Conservation (phyloP, 495 filamentous ascomycete species). For the Penicillium lividum region DNA sequence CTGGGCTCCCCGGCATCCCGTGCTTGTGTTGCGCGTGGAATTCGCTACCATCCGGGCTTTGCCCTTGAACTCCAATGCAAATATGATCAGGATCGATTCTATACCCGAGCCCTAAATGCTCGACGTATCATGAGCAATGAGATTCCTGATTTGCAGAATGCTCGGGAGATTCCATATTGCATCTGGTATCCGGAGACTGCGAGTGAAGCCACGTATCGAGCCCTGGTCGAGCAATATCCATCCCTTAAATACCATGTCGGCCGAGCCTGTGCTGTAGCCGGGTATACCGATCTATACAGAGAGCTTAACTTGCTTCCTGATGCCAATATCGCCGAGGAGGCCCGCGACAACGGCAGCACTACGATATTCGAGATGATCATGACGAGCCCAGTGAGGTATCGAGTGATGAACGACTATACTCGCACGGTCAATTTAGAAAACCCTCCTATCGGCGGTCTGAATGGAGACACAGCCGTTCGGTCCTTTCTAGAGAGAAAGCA, state of each 20-base stretch:
- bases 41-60: not conserved
- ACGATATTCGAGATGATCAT: slow-evolving; percentile 23
- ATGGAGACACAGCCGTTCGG: slow-evolving; percentile 4
- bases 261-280: slow-evolving; percentile 26
- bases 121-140: slow-evolving; percentile 9
- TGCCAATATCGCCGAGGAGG: slow-evolving; percentile 25
- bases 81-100: not conserved
- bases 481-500: slow-evolving; percentile 2
- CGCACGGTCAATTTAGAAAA: not conserved
- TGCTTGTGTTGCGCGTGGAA: not conserved
- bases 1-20: not conserved
- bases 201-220: slow-evolving; percentile 28
- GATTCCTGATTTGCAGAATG: slow-evolving; percentile 2
- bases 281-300: slow-evolving; percentile 20
- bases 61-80: not conserved
- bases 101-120: slow-evolving; percentile 7
- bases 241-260: slow-evolving; percentile 21
- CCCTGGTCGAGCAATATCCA: slow-evolving; percentile 16
- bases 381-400: slow-evolving; percentile 12
- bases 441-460: not conserved
- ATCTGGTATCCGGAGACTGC: slow-evolving; percentile 37
- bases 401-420: slow-evolving; percentile 8
- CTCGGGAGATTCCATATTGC: slow-evolving; percentile 8
- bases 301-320: slow-evolving; percentile 28
- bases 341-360: slow-evolving; percentile 16